Evolutionary conservation across 2,329 filamentous ascomycete species (phyloP).

Genomic region (Colletotrichum costaricense): DNA sequence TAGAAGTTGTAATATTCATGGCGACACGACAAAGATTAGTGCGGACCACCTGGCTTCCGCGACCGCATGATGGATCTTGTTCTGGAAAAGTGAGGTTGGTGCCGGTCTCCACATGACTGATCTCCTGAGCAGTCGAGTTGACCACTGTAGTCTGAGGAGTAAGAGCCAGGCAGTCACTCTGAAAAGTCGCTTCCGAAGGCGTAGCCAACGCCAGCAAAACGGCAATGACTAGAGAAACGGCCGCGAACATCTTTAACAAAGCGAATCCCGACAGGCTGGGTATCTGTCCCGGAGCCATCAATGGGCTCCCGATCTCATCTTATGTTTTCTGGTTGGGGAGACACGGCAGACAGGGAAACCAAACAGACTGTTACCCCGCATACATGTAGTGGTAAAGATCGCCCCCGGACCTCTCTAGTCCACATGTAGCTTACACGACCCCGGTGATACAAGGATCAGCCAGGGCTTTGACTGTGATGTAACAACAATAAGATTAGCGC

Average conservation of each 20-base stretch:
- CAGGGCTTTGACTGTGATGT: too few relatives aligned
- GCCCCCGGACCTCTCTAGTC: not conserved
- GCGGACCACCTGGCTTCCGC: conserved; percentile 28
- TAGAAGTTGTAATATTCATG: conserved; percentile 43
- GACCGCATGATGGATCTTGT: conserved; percentile 47
- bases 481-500: not conserved
- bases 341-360: not conserved
- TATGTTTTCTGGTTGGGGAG: not conserved
- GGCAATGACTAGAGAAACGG: not conserved
- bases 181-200: not conserved
- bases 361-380: not conserved
- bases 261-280: not conserved
- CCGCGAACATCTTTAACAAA: not conserved
- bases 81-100: conserved; percentile 46
- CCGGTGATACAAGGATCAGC: too few relatives aligned
- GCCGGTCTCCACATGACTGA: conserved; percentile 36
- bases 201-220: not conserved
- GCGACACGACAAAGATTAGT: conserved; percentile 43
- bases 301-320: not conserved
- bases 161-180: conserved; percentile 26
- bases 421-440: not conserved
- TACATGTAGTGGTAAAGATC: not conserved
- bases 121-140: conserved; percentile 41
- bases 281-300: not conserved
- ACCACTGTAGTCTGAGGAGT: conserved; percentile 14